A percentile compares a stretch with the other conserved stretches of the same genome.
These are phyloP conservation scores for Thielaviopsis populi DNA, from an alignment of 2,329 filamentous ascomycete genomes.

Conservation along the genomic window DNA sequence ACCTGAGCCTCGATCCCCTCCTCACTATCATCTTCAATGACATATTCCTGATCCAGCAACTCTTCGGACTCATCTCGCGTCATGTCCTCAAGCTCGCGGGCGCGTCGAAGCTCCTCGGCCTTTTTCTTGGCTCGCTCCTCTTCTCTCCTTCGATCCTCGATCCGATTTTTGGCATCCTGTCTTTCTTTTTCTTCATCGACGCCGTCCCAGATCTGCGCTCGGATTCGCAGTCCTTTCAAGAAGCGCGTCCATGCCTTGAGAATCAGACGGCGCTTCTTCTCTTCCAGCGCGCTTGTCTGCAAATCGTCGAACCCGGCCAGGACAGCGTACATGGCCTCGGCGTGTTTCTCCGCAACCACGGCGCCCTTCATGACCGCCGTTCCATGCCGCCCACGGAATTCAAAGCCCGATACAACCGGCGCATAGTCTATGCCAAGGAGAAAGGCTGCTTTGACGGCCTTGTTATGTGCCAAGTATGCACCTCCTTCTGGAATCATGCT, in stretches of 20 bases:
- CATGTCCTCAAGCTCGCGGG: neutral
- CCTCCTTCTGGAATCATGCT: constrained; percentile 81
- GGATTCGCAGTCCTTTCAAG: constrained; percentile 60
- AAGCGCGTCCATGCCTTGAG: constrained; percentile 55
- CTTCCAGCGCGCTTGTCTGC: constrained; percentile 46
- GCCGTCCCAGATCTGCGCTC: constrained; percentile 42
- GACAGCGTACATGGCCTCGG: constrained; percentile 56
- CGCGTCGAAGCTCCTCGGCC: neutral
- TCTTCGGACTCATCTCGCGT: neutral
- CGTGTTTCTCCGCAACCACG: constrained; percentile 57
- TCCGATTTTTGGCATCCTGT: neutral
- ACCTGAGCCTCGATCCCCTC: neutral
- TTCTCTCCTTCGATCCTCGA: neutral
- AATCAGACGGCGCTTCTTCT: constrained; percentile 58
- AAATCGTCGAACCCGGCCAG: constrained; percentile 53
- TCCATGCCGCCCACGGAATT: constrained; percentile 71
- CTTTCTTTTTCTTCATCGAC: constrained; percentile 16
- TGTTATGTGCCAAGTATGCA: constrained; percentile 47
- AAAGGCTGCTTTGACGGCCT: constrained; percentile 56
- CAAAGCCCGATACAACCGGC: constrained; percentile 78
- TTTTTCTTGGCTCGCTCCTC: neutral
- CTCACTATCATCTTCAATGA: constrained; percentile 1
- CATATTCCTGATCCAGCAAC: neutral
- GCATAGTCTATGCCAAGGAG: constrained; percentile 71
- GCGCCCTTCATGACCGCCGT: constrained; percentile 69